phyloP scores from a whole-genome alignment of 129 eudicot species.

The carrot (Daucus carota) region DH1_v3.0 NC_030389.2:44592501-44593000 shows the following conservation, averaged over 20 bases:
- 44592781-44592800: slow-evolving; percentile 79
- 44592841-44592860: neutral
- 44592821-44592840: slow-evolving; percentile 3
- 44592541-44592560: no score
- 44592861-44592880: neutral
- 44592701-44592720: slow-evolving; percentile 30
- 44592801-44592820: slow-evolving; percentile 63
- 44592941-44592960: slow-evolving; percentile 30
- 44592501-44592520: no score
- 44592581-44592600: neutral
- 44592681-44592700: neutral
- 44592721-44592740: slow-evolving; percentile 54
- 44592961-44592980: slow-evolving; percentile 54
- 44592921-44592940: neutral
- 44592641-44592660: neutral
- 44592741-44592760: slow-evolving; percentile 72
- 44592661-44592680: neutral
- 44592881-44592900: neutral
- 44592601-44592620: neutral
- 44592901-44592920: neutral
- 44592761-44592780: slow-evolving; percentile 46
- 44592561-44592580: no score
- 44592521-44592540: no score
- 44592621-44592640: neutral
- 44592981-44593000: slow-evolving; percentile 32